Evolutionary conservation across 805 yeast species (phyloP).

Genomic region (Hanseniaspora lindneri): DNA sequence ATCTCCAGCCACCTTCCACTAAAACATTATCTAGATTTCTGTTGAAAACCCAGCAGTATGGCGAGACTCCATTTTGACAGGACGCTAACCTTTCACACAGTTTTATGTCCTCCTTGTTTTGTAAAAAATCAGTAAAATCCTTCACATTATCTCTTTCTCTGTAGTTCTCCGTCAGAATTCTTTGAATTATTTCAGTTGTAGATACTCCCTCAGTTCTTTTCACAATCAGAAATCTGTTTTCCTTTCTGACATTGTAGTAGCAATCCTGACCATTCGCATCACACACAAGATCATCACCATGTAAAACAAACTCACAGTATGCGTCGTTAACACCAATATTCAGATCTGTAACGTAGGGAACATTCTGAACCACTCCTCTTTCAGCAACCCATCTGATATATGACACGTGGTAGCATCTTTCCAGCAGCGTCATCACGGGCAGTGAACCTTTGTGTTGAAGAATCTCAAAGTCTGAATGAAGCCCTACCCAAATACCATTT

Average conservation of each 20-base stretch:
- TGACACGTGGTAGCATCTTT: conserved; percentile 71
- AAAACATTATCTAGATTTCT: conserved; percentile 30
- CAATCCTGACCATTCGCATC: conserved; percentile 94
- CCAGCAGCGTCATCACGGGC: conserved; percentile 76
- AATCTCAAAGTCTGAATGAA: conserved; percentile 86
- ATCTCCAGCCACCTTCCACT: conserved; percentile 21
- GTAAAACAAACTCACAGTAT: conserved; percentile 84
- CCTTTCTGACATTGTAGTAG: conserved; percentile 67
- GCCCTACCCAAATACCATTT: conserved; percentile 38
- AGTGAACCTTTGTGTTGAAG: conserved; percentile 81
- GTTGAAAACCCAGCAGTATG: conserved; percentile 47
- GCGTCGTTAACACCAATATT: conserved; percentile 69
- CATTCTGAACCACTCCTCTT: conserved; percentile 50
- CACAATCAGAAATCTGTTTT: conserved; percentile 81
- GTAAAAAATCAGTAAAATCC: neutral
- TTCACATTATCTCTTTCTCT: conserved; percentile 8
- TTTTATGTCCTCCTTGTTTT: conserved; percentile 16
- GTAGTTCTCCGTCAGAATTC: conserved; percentile 46
- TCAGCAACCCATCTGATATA: conserved; percentile 76
- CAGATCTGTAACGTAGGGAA: conserved; percentile 75
- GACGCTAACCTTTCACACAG: conserved; percentile 44
- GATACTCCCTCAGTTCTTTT: conserved; percentile 88
- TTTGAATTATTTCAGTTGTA: conserved; percentile 86
- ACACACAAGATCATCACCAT: conserved; percentile 95
- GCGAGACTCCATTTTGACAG: conserved; percentile 45